Conservation (phyloP, 1,284 basidiomycete genomes). For the Cryptococcus sp. region DNA sequence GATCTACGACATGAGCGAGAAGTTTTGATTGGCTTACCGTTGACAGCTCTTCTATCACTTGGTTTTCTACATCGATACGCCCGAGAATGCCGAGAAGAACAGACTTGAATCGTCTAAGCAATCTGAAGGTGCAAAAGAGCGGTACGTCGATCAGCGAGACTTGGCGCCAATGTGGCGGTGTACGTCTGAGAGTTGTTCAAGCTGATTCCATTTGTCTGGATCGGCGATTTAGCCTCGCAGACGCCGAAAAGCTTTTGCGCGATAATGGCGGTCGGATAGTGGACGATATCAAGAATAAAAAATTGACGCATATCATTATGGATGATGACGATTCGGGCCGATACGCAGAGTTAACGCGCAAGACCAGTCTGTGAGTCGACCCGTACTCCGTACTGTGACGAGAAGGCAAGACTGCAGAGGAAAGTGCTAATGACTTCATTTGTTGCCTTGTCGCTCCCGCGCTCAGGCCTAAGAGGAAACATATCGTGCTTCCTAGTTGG, state of each 20-base stretch:
- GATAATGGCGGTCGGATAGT: constrained; percentile 70
- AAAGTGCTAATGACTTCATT: not conserved
- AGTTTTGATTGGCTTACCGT: not conserved
- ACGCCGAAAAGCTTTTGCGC: constrained; percentile 60
- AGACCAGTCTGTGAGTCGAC: constrained; percentile 3
- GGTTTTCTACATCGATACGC: constrained; percentile 83
- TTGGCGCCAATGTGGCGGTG: not conserved
- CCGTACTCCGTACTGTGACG: not conserved
- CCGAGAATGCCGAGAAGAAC: constrained; percentile 67
- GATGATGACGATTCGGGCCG: constrained; percentile 59
- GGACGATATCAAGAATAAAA: constrained; percentile 65
- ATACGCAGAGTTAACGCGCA: constrained; percentile 65
- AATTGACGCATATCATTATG: constrained; percentile 79
- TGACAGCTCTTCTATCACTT: constrained; percentile 66
- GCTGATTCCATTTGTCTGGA: not conserved
- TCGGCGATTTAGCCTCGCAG: constrained; percentile 59
- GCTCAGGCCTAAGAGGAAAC: constrained; percentile 69
- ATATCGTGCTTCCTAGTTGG: constrained; percentile 74
- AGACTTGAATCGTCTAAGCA: constrained; percentile 60
- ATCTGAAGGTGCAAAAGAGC: constrained; percentile 56
- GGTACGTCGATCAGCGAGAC: no score
- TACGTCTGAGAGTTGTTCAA: not conserved
- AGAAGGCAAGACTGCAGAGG: no score
- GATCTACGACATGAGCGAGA: not conserved
- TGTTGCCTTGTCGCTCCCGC: not conserved